These are phyloP conservation scores for Hypoxylon fragiforme DNA, from an alignment of 495 filamentous ascomycete genomes.

Conservation along the genomic window DNA sequence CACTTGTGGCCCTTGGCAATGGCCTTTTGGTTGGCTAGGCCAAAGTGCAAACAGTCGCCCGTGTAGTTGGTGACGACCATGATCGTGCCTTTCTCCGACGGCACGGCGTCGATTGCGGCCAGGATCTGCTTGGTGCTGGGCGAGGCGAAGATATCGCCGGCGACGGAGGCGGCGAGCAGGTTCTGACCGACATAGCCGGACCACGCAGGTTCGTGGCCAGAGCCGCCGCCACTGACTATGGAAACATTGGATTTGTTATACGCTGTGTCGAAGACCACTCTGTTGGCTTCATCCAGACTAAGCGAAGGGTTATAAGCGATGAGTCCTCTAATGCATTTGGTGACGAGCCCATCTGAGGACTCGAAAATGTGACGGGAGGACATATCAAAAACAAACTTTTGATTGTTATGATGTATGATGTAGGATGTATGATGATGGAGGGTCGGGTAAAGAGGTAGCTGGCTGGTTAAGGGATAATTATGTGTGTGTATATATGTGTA, in stretches of 20 bases:
- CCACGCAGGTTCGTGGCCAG: slow-evolving; percentile 67
- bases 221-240: slow-evolving; percentile 63
- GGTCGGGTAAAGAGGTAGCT: neutral
- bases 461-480: neutral
- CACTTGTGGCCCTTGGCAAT: slow-evolving; percentile 57
- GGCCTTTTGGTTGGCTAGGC: slow-evolving; percentile 64
- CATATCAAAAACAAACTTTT: slow-evolving; percentile 33
- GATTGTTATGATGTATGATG: neutral
- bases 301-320: slow-evolving; percentile 60
- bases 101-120: slow-evolving; percentile 58
- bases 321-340: slow-evolving; percentile 57
- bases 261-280: slow-evolving; percentile 60
- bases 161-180: slow-evolving; percentile 61
- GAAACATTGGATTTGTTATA: slow-evolving; percentile 56
- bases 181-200: slow-evolving; percentile 65
- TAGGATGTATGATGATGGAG: neutral
- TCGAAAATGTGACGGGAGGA: slow-evolving; percentile 52
- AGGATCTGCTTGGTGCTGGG: slow-evolving; percentile 66
- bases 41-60: slow-evolving; percentile 67
- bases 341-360: slow-evolving; percentile 55
- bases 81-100: slow-evolving; percentile 60
- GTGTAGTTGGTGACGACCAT: slow-evolving; percentile 70
- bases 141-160: slow-evolving; percentile 64
- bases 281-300: slow-evolving; percentile 57
- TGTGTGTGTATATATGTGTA: too few relatives aligned